Evolutionary conservation across 352 stramenopile species (phyloP).

Genomic region (Phytophthora agathidicida): DNA sequence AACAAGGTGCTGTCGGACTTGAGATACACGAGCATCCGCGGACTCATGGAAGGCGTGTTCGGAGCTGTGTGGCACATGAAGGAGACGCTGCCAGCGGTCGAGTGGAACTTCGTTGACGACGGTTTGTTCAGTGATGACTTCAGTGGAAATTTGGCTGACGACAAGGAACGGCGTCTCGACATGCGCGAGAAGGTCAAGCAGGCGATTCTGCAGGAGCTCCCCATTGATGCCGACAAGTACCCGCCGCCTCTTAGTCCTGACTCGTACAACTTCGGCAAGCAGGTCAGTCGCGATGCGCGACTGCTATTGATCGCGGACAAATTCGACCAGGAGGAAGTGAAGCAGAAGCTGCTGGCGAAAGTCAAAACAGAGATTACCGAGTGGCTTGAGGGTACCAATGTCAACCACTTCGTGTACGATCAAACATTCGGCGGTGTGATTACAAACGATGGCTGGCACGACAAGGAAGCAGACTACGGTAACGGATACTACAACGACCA

Average conservation of each 20-base stretch:
- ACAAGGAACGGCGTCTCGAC: slow-evolving; percentile 34
- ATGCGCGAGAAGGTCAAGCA: slow-evolving; percentile 40
- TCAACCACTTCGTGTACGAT: slow-evolving; percentile 91
- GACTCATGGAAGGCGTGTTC: slow-evolving; percentile 71
- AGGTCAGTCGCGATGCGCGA: slow-evolving; percentile 72
- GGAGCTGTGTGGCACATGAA: slow-evolving; percentile 70
- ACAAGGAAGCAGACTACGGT: slow-evolving; percentile 75
- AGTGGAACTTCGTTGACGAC: slow-evolving; percentile 70
- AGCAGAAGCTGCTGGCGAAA: slow-evolving; percentile 53
- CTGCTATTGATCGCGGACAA: slow-evolving; percentile 81
- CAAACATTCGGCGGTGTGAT: slow-evolving; percentile 92
- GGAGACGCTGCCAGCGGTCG: slow-evolving; percentile 57
- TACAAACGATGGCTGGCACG: slow-evolving; percentile 79
- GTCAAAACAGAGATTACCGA: slow-evolving; percentile 59
- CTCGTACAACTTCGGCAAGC: slow-evolving; percentile 85
- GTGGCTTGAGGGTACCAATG: slow-evolving; percentile 72
- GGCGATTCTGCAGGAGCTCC: slow-evolving; percentile 50
- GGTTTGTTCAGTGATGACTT: slow-evolving; percentile 58
- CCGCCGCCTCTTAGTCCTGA: slow-evolving; percentile 50
- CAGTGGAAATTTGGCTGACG: slow-evolving; percentile 13
- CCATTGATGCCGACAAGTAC: slow-evolving; percentile 60
- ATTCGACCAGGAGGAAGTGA: slow-evolving; percentile 57
- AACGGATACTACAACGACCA: slow-evolving; percentile 92
- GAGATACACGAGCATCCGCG: slow-evolving; percentile 74
- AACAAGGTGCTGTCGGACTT: slow-evolving; percentile 49